Base-by-base conservation (phyloP, 768 basidiomycete genomes). In the Pleurotus eryngii region DNA sequence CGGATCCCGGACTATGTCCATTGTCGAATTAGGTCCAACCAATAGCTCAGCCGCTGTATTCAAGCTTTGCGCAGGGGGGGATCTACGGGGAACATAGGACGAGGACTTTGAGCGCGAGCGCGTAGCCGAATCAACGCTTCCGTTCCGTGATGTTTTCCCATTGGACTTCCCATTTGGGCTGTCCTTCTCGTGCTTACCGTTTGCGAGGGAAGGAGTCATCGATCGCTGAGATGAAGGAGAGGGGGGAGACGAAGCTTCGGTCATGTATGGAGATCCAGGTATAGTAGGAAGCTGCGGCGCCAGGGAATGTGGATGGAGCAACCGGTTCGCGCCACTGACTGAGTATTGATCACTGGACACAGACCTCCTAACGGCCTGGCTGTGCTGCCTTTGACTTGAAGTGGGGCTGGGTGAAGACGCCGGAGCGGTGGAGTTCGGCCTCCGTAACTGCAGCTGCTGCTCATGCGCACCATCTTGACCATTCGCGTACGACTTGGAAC, bases 31-130 rank as follows among this genome's bases (percentile, higher is more conserved):
- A 1, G 79, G 72, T 24, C 66, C 72, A 3, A 76, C 73, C 43
- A 91, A 70, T 71, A 85, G 80, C 69, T 91, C 86, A 35, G 87
- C 72, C 14, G 87, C 89, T 56, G 88, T 89, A 61, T 79, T 82
- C 46, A 92, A 74, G 60, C 87, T 89, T 70, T 90, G 89, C 0
- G 86, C 85, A 54, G 74, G 78, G 46, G 81, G 81, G 15, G 84
- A 72, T 54, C 77, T 78, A 68, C 80, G 74, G 14, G 84, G 74
- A 27, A 84, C 70, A 63, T 81, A 80, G 12, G 84, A 76, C 15
- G 82, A 80, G 46, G 81, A 79, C 64, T 83, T 86, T 20, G 79
- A 68, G 60, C 79, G 74, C 43, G 73, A 71, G 40, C 82, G 79
- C n/a, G 80, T 73, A 46, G 68, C 69, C 5, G 77, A 72, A 47